phyloP scores from a whole-genome alignment of 2,329 filamentous ascomycete species.

The Calonectria honghensis region DNA sequence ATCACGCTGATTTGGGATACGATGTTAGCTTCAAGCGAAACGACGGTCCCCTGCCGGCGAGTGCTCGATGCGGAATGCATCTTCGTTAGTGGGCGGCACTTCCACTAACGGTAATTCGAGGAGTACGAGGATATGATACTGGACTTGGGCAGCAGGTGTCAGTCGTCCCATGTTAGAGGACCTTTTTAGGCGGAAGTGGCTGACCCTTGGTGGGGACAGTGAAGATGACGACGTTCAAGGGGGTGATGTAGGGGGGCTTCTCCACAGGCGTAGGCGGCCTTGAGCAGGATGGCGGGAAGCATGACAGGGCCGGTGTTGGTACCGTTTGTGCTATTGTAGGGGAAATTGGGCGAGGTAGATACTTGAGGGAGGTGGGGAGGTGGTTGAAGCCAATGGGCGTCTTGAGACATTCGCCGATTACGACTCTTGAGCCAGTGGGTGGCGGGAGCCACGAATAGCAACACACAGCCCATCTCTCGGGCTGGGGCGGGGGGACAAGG shows the following conservation, averaged over 20 bases:
- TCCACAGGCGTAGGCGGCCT: slow-evolving; percentile 27
- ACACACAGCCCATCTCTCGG: slow-evolving; percentile 36
- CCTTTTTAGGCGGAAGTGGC: slow-evolving; percentile 62
- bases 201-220: slow-evolving; percentile 63
- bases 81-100: background rate
- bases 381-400: slow-evolving; percentile 14
- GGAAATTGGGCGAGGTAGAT: slow-evolving; percentile 27
- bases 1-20: slow-evolving; percentile 26
- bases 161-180: slow-evolving; percentile 31
- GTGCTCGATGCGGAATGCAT: background rate
- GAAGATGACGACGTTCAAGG: slow-evolving; percentile 54
- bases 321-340: slow-evolving; percentile 26
- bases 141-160: background rate
- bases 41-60: background rate
- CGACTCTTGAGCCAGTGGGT: slow-evolving; percentile 33
- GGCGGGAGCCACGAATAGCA: slow-evolving; percentile 42
- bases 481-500: slow-evolving; percentile 19
- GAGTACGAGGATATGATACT: slow-evolving; percentile 21
- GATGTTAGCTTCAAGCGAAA: slow-evolving; percentile 20
- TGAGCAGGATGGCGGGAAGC: slow-evolving; percentile 31
- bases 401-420: slow-evolving; percentile 36
- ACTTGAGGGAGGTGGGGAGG: slow-evolving; percentile 25
- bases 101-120: slow-evolving; percentile 12
- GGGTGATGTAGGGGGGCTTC: slow-evolving; percentile 42
- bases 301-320: slow-evolving; percentile 37